These are phyloP conservation scores for Plectranthus barbatus DNA, from an alignment of 257 asterid species.

Conservation along the genomic window DNA sequence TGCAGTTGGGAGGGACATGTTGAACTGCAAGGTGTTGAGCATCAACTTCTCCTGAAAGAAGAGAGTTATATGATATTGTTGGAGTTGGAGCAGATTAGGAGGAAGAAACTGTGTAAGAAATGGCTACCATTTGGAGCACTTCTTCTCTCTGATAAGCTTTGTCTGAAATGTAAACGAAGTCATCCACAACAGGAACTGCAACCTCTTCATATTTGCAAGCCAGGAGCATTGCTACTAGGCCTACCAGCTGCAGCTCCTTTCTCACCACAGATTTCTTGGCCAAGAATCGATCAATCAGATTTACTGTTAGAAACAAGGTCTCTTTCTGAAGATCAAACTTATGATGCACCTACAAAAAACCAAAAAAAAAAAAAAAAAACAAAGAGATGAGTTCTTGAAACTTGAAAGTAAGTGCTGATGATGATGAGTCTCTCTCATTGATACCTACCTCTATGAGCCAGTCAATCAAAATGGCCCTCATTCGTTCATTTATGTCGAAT, in stretches of 20 bases:
- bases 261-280: slow-evolving; percentile 59
- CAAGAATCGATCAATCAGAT: slow-evolving; percentile 58
- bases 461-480: slow-evolving; percentile 52
- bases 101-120: neutral
- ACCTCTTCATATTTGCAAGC: slow-evolving; percentile 90
- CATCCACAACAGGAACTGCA: slow-evolving; percentile 71
- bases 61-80: neutral
- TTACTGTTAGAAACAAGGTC: slow-evolving; percentile 59
- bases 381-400: neutral
- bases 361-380: neutral
- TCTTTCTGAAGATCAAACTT: slow-evolving; percentile 74
- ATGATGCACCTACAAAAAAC: slow-evolving; percentile 63
- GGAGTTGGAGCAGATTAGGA: neutral
- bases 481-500: slow-evolving; percentile 58
- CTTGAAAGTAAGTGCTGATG: neutral
- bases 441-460: slow-evolving; percentile 28
- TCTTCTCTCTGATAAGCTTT: slow-evolving; percentile 62
- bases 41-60: slow-evolving; percentile 52
- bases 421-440: neutral
- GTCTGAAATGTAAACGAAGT: slow-evolving; percentile 64
- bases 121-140: slow-evolving; percentile 59
- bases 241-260: slow-evolving; percentile 75
- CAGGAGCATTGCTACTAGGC: slow-evolving; percentile 68
- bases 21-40: slow-evolving; percentile 8
- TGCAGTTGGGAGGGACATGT: slow-evolving; percentile 4